A percentile compares a stretch with the other conserved stretches of the same genome.
Conservation (phyloP, 495 filamentous ascomycete species). For the Neurospora sp. region DNA sequence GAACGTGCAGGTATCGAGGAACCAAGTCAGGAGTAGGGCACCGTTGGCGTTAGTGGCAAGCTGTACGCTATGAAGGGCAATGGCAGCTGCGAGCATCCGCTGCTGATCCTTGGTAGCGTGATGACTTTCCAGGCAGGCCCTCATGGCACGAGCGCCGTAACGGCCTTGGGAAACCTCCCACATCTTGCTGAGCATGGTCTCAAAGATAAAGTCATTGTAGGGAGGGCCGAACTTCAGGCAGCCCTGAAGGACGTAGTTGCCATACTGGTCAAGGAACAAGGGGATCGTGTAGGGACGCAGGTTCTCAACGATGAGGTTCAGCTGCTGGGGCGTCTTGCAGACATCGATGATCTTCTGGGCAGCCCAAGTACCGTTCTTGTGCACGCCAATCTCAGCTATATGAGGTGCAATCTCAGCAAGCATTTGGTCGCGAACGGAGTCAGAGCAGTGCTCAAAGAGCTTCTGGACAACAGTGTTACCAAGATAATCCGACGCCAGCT, state of each 20-base stretch:
- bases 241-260: constrained; percentile 95
- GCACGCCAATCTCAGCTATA: constrained; percentile 89
- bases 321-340: constrained; percentile 73
- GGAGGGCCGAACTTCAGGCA: constrained; percentile 83
- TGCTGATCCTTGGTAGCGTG: constrained; percentile 93
- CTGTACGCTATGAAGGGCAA: constrained; percentile 92
- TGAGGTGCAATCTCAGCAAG: constrained; percentile 78
- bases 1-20: constrained; percentile 96
- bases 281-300: constrained; percentile 78
- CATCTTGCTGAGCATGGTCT: constrained; percentile 89
- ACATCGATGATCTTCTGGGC: constrained; percentile 99
- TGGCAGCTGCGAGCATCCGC: constrained; percentile 85
- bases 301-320: constrained; percentile 71
- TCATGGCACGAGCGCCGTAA: constrained; percentile 92
- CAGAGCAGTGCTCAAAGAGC: constrained; percentile 91
- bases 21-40: constrained; percentile 90
- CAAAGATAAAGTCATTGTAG: constrained; percentile 94
- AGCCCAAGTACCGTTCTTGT: constrained; percentile 99
- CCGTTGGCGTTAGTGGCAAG: constrained; percentile 95
- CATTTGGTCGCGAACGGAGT: constrained; percentile 85
- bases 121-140: constrained; percentile 93
- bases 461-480: constrained; percentile 99
- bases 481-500: constrained; percentile 88
- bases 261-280: constrained; percentile 93
- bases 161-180: constrained; percentile 91